Evolutionary conservation across 176 grass and related monocot species (phyloP), one percentile per base, ranked within the genome.

Genomic region (Eremochloa ophiuroides): DNA sequence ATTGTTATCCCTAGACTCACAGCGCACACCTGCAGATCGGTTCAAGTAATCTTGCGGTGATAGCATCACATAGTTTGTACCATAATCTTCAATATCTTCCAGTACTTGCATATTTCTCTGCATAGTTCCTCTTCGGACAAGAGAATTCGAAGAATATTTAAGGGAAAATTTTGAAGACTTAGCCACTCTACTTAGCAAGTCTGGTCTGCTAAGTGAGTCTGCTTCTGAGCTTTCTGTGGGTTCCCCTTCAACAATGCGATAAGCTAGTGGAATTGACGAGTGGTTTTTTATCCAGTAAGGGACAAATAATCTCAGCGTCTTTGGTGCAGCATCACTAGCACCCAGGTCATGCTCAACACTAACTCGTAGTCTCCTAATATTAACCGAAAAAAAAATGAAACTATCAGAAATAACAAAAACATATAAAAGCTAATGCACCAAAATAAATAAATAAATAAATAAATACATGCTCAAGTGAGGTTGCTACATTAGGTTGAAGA

Each of bases 281-380:
- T 85, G 74, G 77, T 98, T 98, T 80, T 93, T 91, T 59, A 98
- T 98, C 95, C 95, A 98, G 69, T 98, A 98, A 72, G 95, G 92
- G 58, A 98, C 95, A 87, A 98, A 98, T 56, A 98, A 87, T 82
- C 95, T 92, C 63, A 98, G 63, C 7, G 92, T 93, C 82, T 98
- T 98, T 14, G 88, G 88, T 79, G 95, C 88, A 47, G 88, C 88
- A 86, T 91, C 90, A 89, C 88, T 94, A 86, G 92, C 90, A 56
- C 95, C 95, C 10, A 89, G 50, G 46, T 98, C 95, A 84, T 82
- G 92, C 87, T 98, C 95, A 80, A 98, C 90, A 88, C 95, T 98
- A 46, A 98, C 84, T 78, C 95, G 84, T 66, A 98, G 62, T 76
- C 88, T 95, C 90, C 92, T 98, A 63, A 76, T 65, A 69, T 56